Evolutionary conservation across 2,329 filamentous ascomycete genomes (phyloP).

Genomic region (Mycosphaerelloides madeirae): DNA sequence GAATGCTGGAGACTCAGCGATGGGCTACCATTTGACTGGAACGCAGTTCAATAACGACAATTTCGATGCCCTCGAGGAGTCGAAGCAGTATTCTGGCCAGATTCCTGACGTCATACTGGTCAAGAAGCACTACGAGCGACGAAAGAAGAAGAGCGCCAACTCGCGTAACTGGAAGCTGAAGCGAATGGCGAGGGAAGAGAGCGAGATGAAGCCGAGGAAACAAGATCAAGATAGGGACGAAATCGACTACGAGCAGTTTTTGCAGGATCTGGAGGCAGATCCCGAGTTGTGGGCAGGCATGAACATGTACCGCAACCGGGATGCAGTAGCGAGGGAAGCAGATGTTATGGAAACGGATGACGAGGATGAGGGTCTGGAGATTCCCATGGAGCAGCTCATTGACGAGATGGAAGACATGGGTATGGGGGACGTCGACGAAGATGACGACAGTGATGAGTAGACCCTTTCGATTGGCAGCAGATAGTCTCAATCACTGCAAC

Average conservation of each 20-base stretch:
- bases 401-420: constrained; percentile 91
- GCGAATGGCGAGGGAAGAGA: constrained; percentile 86
- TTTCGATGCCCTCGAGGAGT: constrained; percentile 76
- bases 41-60: constrained; percentile 89
- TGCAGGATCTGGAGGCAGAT: constrained; percentile 95
- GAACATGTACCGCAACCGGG: constrained; percentile 73
- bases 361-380: constrained; percentile 50
- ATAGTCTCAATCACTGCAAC: no score
- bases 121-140: constrained; percentile 91
- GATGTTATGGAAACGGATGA: constrained; percentile 55
- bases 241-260: constrained; percentile 92
- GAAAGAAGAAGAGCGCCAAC: constrained; percentile 61
- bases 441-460: constrained; percentile 1
- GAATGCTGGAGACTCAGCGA: constrained; percentile 81
- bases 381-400: constrained; percentile 59
- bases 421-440: constrained; percentile 48
- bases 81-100: constrained; percentile 66
- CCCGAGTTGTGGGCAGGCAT: constrained; percentile 78
- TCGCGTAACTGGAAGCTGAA: constrained; percentile 85
- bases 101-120: constrained; percentile 92
- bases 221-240: constrained; percentile 84
- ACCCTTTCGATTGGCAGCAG: no score
- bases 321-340: constrained; percentile 44
- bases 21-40: constrained; percentile 88
- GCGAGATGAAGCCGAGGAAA: constrained; percentile 79